Conservation (phyloP, 805 yeast genomes). For the Saccharomycopsis fermentans region DNA sequence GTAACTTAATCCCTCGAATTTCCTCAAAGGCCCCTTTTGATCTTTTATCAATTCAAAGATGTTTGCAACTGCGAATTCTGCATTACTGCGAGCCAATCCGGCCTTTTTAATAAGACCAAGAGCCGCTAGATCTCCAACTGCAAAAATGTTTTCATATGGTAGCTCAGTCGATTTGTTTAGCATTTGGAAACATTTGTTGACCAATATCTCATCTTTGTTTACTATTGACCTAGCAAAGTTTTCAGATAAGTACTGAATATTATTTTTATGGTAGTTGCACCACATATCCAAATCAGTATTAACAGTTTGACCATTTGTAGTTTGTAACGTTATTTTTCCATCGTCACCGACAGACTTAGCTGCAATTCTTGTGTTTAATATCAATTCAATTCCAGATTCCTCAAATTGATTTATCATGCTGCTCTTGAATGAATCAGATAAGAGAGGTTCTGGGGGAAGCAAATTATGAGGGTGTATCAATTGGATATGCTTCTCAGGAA, state of each 20-base stretch:
- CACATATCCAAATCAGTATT: slow-evolving; percentile 28
- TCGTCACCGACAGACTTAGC: neutral
- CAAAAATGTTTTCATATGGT: slow-evolving; percentile 24
- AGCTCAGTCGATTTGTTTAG: slow-evolving; percentile 7
- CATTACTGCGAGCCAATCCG: slow-evolving; percentile 29
- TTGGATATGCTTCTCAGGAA: slow-evolving; percentile 29
- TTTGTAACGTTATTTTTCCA: slow-evolving; percentile 11
- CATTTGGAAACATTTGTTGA: slow-evolving; percentile 24
- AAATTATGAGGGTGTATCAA: slow-evolving; percentile 33
- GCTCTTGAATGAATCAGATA: slow-evolving; percentile 21
- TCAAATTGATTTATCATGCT: slow-evolving; percentile 15
- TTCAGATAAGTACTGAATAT: slow-evolving; percentile 24
- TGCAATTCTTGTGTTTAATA: slow-evolving; percentile 26
- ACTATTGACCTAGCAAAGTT: slow-evolving; percentile 21
- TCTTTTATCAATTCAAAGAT: slow-evolving; percentile 3
- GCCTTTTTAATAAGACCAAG: slow-evolving; percentile 32
- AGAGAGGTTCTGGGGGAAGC: slow-evolving; percentile 32
- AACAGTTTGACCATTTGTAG: slow-evolving; percentile 6
- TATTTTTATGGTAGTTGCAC: slow-evolving; percentile 30
- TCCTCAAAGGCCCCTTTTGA: neutral
- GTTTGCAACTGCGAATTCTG: slow-evolving; percentile 23
- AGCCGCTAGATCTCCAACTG: slow-evolving; percentile 30
- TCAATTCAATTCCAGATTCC: slow-evolving; percentile 21
- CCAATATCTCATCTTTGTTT: slow-evolving; percentile 19
- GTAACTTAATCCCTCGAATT: neutral